Evolutionary conservation across 2,329 filamentous ascomycete genomes (phyloP), one percentile per base, ranked within the genome.

Genomic region (Fusarium miscanthi): DNA sequence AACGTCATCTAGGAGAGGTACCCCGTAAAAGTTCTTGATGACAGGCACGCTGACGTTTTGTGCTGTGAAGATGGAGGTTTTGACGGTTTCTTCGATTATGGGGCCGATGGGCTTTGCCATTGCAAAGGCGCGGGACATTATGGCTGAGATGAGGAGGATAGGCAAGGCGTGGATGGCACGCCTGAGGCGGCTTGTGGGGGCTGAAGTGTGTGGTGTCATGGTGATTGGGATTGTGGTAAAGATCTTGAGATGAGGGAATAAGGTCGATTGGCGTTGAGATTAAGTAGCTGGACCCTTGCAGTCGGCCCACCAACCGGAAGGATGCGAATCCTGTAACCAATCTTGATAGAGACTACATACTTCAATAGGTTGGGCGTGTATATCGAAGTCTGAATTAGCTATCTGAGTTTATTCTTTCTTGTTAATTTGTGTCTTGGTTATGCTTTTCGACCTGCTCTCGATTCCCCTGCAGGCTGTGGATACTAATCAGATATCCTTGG

Each of bases 101-200:
- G 64, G 66, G 2, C 48, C 70, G 30, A 78, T 66, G 2, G 75
- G 69, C n/a, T 68, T 51, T 17, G 53, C 70, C 66, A 79, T 73
- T 9, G 45, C 31, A n/a, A 77, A 71, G 9, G 68, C 73, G 33
- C 64, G 59, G 11, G 52, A 33, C 76, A 77, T 79, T 5, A 79
- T 16, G 5, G 58, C 58, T 3, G 73, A 31, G 4, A 77, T 23
- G 12, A 51, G 54, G 14, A 79, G 60, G 17, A 79, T 70, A 3
- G 77, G 76, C 1, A 75, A 38, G 7, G 69, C 75, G 27, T 66
- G 27, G 3, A 78, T 30, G 9, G 74, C 76, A 5, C 74, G 75
- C 27, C 43, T 14, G 6, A 70, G 52, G 7, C 66, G 46, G 40
- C 61, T 69, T 21, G 71, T 43, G 6, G 45, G 35, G 6, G 19